Conservation (phyloP, 805 yeast genomes). For the Cyberlindnera xylosilytica region DNA sequence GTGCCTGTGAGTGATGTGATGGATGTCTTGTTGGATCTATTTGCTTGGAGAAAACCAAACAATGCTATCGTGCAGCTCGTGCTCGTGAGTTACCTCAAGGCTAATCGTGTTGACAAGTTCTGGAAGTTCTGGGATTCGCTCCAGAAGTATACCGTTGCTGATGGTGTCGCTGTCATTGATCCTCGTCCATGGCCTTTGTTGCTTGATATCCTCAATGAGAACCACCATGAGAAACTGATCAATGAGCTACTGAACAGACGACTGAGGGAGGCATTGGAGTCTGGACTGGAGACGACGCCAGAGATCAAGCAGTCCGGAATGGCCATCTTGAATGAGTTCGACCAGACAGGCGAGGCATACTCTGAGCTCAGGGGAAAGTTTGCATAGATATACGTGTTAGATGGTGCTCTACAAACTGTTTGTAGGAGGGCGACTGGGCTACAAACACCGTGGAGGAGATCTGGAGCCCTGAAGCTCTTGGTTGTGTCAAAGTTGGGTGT, state of each 20-base stretch:
- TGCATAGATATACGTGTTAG: too few species aligned
- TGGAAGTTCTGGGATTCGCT: conserved; percentile 22
- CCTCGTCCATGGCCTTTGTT: conserved; percentile 25
- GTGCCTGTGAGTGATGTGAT: conserved; percentile 14
- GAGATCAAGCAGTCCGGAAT: conserved; percentile 4
- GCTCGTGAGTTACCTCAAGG: conserved; percentile 18
- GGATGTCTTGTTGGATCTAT: conserved; percentile 15
- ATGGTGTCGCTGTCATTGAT: conserved; percentile 11
- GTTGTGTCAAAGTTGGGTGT: too few species aligned
- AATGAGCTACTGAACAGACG: conserved; percentile 16
- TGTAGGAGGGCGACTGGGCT: too few species aligned
- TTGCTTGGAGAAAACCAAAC: conserved; percentile 7
- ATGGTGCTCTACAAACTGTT: too few species aligned
- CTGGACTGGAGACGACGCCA: conserved; percentile 2
- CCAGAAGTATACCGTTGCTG: background rate
- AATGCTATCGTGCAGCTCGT: conserved; percentile 16
- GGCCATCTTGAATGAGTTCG: conserved; percentile 16
- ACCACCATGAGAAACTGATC: conserved; percentile 18
- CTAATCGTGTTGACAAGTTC: conserved; percentile 16
- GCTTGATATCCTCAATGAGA: conserved; percentile 7
- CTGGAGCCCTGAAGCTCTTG: too few species aligned
- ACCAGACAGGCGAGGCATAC: conserved; percentile 13
- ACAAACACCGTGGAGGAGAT: too few species aligned
- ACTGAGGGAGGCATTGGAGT: conserved; percentile 9
- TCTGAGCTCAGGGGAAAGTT: conserved; percentile 1